A percentile compares a stretch with the other conserved stretches of the same genome.
Evolutionary conservation across 345 rosid species (phyloP).

Genomic region (Gossypium sturtianum): DNA sequence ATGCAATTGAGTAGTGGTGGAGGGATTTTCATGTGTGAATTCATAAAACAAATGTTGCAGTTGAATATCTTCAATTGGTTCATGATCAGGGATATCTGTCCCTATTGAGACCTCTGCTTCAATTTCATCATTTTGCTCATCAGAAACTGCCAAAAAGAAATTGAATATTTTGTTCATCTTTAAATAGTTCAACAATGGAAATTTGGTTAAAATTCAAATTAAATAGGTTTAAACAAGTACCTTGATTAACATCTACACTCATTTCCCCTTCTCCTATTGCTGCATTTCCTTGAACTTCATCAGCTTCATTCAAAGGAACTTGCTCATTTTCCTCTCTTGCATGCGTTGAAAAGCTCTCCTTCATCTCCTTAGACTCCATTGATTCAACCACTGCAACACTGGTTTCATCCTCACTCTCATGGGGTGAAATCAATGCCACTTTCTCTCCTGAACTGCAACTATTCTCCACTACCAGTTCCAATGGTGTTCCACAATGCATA

Average conservation of each 20-base stretch:
- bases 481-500: constrained; percentile 19
- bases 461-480: constrained; percentile 31
- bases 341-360: constrained; percentile 6
- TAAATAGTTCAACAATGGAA: background rate
- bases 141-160: constrained; percentile 26
- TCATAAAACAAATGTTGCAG: constrained; percentile 25
- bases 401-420: constrained; percentile 24
- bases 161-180: background rate
- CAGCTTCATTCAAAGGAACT: constrained; percentile 14
- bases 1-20: constrained; percentile 16
- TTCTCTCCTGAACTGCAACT: constrained; percentile 20
- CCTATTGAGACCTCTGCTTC: constrained; percentile 80
- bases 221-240: constrained; percentile 26
- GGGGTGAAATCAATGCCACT: constrained; percentile 20
- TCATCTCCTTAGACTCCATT: constrained; percentile 18
- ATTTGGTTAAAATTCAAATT: background rate
- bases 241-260: constrained; percentile 29
- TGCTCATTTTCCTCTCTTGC: constrained; percentile 18
- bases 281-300: constrained; percentile 22
- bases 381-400: constrained; percentile 18
- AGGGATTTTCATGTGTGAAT: constrained; percentile 19
- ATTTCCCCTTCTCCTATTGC: constrained; percentile 10
- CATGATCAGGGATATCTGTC: constrained; percentile 83
- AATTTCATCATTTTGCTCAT: constrained; percentile 52
- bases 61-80: constrained; percentile 45